These are phyloP conservation scores for Trematosphaeria pertusa DNA, from an alignment of 2,329 filamentous ascomycete genomes.

Conservation along the genomic window DNA sequence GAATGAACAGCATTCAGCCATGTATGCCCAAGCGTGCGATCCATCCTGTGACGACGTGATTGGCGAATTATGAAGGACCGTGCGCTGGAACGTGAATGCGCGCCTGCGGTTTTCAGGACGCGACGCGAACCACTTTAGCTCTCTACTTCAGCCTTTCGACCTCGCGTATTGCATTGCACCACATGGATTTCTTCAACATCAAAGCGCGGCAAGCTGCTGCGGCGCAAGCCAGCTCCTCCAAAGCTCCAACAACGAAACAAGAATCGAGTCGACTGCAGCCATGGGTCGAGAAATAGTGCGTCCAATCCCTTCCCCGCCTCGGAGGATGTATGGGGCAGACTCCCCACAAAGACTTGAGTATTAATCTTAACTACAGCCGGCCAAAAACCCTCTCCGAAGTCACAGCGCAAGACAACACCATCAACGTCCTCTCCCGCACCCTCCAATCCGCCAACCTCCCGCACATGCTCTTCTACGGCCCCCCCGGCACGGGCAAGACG, in stretches of 20 bases:
- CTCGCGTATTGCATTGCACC: conserved; percentile 1
- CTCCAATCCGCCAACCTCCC: conserved; percentile 96
- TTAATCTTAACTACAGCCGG: conserved; percentile 74
- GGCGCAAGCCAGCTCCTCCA: conserved; percentile 74
- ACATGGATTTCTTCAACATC: conserved; percentile 84
- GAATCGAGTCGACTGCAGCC: conserved; percentile 76
- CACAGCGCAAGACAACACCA: conserved; percentile 95
- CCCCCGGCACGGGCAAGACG: conserved; percentile 96
- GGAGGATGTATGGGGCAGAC: no score
- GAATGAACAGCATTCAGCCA: no score
- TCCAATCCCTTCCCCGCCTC: no score
- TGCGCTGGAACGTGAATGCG: conserved; percentile 39
- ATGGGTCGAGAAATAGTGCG: conserved; percentile 99
- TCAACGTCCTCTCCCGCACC: conserved; percentile 88
- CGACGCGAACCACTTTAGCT: conserved; percentile 41
- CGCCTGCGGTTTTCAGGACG: conserved; percentile 27
- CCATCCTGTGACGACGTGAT: conserved; percentile 22
- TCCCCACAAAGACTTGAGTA: no score
- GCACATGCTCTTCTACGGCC: conserved; percentile 99
- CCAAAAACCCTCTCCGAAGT: conserved; percentile 95
- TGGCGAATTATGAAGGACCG: conserved; percentile 21
- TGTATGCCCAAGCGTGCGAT: no score
- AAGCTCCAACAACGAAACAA: conserved; percentile 67
- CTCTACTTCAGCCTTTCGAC: conserved; percentile 13
- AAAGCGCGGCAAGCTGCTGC: conserved; percentile 81